These are phyloP conservation scores for Hyaloscypha finlandica DNA, from an alignment of 495 filamentous ascomycete genomes.

Conservation along the genomic window DNA sequence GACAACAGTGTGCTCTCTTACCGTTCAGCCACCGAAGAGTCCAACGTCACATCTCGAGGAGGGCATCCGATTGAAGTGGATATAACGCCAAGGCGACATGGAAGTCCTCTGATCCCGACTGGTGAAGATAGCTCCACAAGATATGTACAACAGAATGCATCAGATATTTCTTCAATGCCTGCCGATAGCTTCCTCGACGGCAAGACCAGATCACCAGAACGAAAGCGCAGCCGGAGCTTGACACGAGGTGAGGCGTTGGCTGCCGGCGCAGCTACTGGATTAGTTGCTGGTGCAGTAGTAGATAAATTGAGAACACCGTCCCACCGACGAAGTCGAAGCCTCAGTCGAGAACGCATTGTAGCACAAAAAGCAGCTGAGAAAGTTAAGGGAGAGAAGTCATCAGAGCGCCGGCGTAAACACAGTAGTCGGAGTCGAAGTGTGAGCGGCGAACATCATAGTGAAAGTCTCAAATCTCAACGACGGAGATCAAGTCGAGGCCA, in stretches of 20 bases:
- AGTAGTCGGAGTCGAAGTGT: conserved; percentile 63
- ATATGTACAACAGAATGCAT: conserved; percentile 59
- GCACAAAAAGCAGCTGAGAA: conserved; percentile 73
- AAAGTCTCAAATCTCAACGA: conserved; percentile 56
- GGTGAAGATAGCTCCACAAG: conserved; percentile 36
- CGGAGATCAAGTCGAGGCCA: conserved; percentile 63
- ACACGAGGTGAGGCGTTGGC: conserved; percentile 41
- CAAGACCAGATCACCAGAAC: conserved; percentile 45
- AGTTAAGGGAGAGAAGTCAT: conserved; percentile 44
- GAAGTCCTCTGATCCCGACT: conserved; percentile 55
- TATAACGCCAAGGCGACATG: conserved; percentile 61
- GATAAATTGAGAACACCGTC: conserved; percentile 66
- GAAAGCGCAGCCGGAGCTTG: conserved; percentile 60
- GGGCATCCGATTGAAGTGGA: conserved; percentile 78
- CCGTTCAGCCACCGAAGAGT: conserved; percentile 76
- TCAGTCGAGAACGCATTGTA: conserved; percentile 69
- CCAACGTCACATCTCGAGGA: conserved; percentile 64
- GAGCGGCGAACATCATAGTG: conserved; percentile 63
- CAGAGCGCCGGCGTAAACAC: conserved; percentile 35
- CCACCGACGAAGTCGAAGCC: conserved; percentile 67
- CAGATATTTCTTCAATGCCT: conserved; percentile 90
- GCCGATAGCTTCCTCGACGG: conserved; percentile 88
- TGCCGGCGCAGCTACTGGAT: conserved; percentile 38
- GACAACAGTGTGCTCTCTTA: conserved; percentile 62
- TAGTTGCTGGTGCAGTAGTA: conserved; percentile 44